Evolutionary conservation across 2,329 filamentous ascomycete species (phyloP).

Genomic region (Fusarium metavorans): DNA sequence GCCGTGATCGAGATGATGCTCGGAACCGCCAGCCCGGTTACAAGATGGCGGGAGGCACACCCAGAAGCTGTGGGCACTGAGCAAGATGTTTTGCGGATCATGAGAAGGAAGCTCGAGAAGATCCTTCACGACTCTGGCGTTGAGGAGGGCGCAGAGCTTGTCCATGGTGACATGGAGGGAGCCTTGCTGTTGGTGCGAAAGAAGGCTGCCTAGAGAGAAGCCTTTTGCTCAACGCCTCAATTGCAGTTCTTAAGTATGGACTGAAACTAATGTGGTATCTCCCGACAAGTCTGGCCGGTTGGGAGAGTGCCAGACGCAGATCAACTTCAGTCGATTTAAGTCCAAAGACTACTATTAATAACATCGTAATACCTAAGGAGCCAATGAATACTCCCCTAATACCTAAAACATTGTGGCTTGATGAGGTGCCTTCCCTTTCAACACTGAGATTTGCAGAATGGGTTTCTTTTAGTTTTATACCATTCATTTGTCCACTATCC

Average conservation of each 20-base stretch:
- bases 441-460: not conserved
- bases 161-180: conserved; percentile 40
- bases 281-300: not conserved
- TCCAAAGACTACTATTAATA: not conserved
- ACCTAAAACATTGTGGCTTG: not conserved
- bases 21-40: conserved; percentile 54
- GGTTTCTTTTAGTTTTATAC: not conserved
- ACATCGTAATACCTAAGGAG: not conserved
- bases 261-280: not conserved
- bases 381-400: not conserved
- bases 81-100: conserved; percentile 50
- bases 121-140: conserved; percentile 51
- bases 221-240: not conserved
- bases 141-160: conserved; percentile 48
- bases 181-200: conserved; percentile 49
- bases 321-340: not conserved
- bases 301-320: not conserved
- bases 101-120: conserved; percentile 43
- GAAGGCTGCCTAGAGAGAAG: not conserved
- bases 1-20: conserved; percentile 52
- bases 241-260: not conserved
- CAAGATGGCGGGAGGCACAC: conserved; percentile 60
- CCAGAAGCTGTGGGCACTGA: conserved; percentile 56
- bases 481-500: not conserved
- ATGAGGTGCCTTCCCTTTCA: not conserved